Conservation (phyloP, 495 filamentous ascomycete genomes). For the Bathelium albidoporum region DNA sequence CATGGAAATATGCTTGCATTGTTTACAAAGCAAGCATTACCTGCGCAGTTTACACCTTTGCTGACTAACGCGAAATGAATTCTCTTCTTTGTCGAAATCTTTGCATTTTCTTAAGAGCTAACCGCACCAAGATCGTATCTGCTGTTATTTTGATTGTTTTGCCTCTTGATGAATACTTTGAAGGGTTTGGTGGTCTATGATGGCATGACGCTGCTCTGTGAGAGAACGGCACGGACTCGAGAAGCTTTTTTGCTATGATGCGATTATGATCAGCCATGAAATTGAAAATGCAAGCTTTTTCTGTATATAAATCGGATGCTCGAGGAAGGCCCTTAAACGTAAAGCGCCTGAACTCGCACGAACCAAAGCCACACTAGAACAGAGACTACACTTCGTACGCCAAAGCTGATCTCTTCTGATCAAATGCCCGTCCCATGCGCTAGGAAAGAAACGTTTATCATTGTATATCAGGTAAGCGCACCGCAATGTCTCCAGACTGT, state of each 20-base stretch:
- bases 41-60: background rate
- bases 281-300: background rate
- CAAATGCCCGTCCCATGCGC: background rate
- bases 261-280: background rate
- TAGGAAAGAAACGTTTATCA: background rate
- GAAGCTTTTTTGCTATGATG: background rate
- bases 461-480: conserved; percentile 73
- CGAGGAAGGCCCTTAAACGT: background rate
- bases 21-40: background rate
- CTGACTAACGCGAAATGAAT: background rate
- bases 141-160: too few species aligned
- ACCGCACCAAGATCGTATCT: too few species aligned
- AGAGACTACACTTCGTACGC: background rate
- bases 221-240: too few species aligned
- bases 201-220: too few species aligned
- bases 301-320: background rate
- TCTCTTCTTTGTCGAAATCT: too few species aligned
- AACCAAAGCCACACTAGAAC: background rate
- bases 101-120: too few species aligned
- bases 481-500: conserved; percentile 89
- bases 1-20: background rate
- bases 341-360: background rate
- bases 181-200: too few species aligned
- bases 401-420: background rate
- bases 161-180: too few species aligned